Evolutionary conservation across 768 basidiomycete genomes (phyloP).

Genomic region (Phylloporus sp.): DNA sequence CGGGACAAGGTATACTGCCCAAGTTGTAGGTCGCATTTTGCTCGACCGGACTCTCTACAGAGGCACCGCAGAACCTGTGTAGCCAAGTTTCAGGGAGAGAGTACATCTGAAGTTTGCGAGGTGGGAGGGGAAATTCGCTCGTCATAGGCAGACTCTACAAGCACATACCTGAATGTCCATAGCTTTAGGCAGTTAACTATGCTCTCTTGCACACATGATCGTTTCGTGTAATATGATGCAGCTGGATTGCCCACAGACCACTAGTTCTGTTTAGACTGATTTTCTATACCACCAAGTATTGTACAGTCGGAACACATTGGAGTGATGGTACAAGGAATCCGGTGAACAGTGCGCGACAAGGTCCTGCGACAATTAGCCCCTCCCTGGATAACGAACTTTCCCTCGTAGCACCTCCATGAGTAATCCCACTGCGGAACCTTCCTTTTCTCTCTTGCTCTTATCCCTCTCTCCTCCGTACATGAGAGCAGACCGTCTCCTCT

Average conservation of each 20-base stretch:
- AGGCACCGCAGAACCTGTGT: conserved; percentile 19
- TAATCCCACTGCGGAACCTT: conserved; percentile 28
- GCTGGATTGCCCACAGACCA: neutral
- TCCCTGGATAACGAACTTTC: conserved; percentile 22
- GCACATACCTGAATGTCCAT: neutral
- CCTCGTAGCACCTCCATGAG: conserved; percentile 31
- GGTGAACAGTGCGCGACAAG: neutral
- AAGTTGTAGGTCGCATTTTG: conserved; percentile 17
- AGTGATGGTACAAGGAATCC: neutral
- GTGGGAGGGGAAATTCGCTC: neutral
- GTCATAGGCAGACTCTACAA: neutral
- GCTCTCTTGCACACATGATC: no score
- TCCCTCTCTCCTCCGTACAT: conserved; percentile 43
- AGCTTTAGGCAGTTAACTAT: neutral
- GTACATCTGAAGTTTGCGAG: neutral
- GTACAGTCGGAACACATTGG: neutral
- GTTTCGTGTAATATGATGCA: neutral
- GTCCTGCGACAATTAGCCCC: no score
- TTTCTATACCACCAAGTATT: neutral
- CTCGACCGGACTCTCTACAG: conserved; percentile 24
- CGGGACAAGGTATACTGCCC: conserved; percentile 17
- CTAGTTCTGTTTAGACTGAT: neutral
- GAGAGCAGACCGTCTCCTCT: conserved; percentile 53
- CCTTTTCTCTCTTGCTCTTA: conserved; percentile 17
- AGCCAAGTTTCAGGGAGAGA: neutral